These are phyloP conservation scores for Dothideomycetidae sp. DNA, from an alignment of 2,329 filamentous ascomycete species.

Conservation along the genomic window DNA sequence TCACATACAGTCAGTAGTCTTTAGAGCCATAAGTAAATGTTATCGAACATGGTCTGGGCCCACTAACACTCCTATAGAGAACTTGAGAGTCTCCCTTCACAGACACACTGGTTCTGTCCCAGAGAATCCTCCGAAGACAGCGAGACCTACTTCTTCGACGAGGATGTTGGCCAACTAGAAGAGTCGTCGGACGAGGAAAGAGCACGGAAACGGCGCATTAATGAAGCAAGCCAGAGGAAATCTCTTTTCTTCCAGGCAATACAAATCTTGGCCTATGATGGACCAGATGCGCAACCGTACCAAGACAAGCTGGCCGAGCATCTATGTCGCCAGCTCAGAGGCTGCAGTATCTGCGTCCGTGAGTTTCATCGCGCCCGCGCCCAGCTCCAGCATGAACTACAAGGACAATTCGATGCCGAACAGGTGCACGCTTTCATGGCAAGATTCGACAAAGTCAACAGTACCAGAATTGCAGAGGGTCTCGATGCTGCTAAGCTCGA, in stretches of 20 bases:
- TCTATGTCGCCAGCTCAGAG: slow-evolving; percentile 29
- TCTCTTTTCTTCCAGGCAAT: slow-evolving; percentile 28
- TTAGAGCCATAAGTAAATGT: not conserved
- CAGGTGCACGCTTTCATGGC: slow-evolving; percentile 31
- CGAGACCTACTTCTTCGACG: slow-evolving; percentile 28
- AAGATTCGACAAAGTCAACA: slow-evolving; percentile 32
- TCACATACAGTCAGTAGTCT: slow-evolving; percentile 9
- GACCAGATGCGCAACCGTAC: slow-evolving; percentile 30
- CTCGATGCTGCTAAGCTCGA: slow-evolving; percentile 28
- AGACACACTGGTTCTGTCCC: slow-evolving; percentile 36
- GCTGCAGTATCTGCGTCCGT: slow-evolving; percentile 37
- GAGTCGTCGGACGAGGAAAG: slow-evolving; percentile 17
- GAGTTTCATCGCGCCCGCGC: slow-evolving; percentile 32
- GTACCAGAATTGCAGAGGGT: slow-evolving; percentile 29
- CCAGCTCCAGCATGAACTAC: slow-evolving; percentile 27
- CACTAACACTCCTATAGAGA: slow-evolving; percentile 17
- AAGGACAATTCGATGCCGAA: slow-evolving; percentile 30
- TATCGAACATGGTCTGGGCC: no score
- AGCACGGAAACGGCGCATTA: slow-evolving; percentile 20
- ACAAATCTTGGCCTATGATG: slow-evolving; percentile 35
- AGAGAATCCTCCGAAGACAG: slow-evolving; percentile 24
- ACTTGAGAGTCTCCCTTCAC: slow-evolving; percentile 24
- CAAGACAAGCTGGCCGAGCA: slow-evolving; percentile 27
- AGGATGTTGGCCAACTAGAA: slow-evolving; percentile 27
- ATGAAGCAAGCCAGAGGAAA: slow-evolving; percentile 27